These are phyloP conservation scores for Yamadazyma oceani DNA, from an alignment of 1,139 yeast species.

Conservation along the genomic window DNA sequence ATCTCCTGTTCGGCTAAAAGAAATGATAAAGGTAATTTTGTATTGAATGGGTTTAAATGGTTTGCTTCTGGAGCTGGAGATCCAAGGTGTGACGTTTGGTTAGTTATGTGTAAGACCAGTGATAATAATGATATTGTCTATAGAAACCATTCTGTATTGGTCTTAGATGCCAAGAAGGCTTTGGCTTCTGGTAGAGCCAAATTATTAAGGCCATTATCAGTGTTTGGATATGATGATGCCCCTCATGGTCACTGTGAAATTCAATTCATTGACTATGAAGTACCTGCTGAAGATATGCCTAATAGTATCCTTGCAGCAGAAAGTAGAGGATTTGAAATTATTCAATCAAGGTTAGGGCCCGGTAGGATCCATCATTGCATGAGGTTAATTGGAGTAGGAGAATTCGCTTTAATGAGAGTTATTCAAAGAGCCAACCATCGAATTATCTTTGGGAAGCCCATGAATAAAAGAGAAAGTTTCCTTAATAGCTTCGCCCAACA, in stretches of 20 bases:
- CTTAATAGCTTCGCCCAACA: slow-evolving; percentile 54
- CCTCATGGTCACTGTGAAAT: slow-evolving; percentile 77
- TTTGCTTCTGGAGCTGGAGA: slow-evolving; percentile 79
- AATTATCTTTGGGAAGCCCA: slow-evolving; percentile 55
- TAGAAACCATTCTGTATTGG: slow-evolving; percentile 59
- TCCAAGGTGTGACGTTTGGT: slow-evolving; percentile 61
- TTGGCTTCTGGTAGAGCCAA: slow-evolving; percentile 52
- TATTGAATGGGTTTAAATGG: slow-evolving; percentile 70
- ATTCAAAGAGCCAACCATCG: slow-evolving; percentile 57
- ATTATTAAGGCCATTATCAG: slow-evolving; percentile 54
- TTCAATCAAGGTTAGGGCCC: slow-evolving; percentile 71
- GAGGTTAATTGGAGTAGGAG: slow-evolving; percentile 69
- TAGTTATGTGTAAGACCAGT: slow-evolving; percentile 65
- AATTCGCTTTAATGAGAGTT: slow-evolving; percentile 54
- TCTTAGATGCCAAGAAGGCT: slow-evolving; percentile 55
- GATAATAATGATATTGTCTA: slow-evolving; percentile 37
- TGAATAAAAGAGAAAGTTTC: slow-evolving; percentile 56
- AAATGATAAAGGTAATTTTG: slow-evolving; percentile 50
- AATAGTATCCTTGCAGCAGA: slow-evolving; percentile 45
- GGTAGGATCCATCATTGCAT: slow-evolving; percentile 77
- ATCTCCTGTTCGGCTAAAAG: slow-evolving; percentile 50
- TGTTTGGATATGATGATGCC: slow-evolving; percentile 69
- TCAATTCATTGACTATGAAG: slow-evolving; percentile 50
- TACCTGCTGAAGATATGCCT: slow-evolving; percentile 42
- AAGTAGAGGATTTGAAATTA: slow-evolving; percentile 67